phyloP scores from a whole-genome alignment of 2,329 filamentous ascomycete genomes.

The Calonectria henricotiae region DNA sequence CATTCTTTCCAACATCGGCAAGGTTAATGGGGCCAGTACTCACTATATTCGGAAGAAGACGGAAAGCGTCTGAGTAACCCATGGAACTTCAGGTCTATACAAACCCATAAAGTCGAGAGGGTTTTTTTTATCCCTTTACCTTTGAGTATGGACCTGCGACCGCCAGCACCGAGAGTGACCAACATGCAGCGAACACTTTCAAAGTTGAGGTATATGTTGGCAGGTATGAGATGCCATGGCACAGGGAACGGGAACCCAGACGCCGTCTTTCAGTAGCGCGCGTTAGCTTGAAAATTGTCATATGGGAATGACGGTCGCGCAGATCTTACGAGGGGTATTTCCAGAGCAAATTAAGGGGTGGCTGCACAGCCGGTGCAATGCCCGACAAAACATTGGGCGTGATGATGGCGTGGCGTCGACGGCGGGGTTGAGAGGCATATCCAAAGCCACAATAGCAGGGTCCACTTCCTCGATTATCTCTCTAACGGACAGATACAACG shows the following conservation, averaged over 20 bases:
- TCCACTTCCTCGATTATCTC: constrained; percentile 54
- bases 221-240: constrained; percentile 60
- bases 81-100: constrained; percentile 13
- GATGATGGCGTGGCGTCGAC: constrained; percentile 56
- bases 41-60: background rate
- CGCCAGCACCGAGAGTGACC: background rate
- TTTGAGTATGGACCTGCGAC: background rate
- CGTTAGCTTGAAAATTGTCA: background rate
- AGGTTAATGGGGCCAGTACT: constrained; percentile 14
- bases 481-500: constrained; percentile 49
- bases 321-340: constrained; percentile 60
- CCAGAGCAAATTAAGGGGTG: constrained; percentile 61
- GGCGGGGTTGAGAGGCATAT: constrained; percentile 53
- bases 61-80: constrained; percentile 19
- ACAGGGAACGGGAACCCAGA: constrained; percentile 64
- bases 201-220: constrained; percentile 56
- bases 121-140: constrained; percentile 16
- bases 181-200: constrained; percentile 18
- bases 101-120: constrained; percentile 15
- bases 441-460: constrained; percentile 56
- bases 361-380: constrained; percentile 50
- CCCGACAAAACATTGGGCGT: constrained; percentile 64
- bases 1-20: background rate
- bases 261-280: constrained; percentile 54
- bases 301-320: background rate